Evolutionary conservation across 2,329 filamentous ascomycete species (phyloP).

Genomic region (Colletotrichum sp.): DNA sequence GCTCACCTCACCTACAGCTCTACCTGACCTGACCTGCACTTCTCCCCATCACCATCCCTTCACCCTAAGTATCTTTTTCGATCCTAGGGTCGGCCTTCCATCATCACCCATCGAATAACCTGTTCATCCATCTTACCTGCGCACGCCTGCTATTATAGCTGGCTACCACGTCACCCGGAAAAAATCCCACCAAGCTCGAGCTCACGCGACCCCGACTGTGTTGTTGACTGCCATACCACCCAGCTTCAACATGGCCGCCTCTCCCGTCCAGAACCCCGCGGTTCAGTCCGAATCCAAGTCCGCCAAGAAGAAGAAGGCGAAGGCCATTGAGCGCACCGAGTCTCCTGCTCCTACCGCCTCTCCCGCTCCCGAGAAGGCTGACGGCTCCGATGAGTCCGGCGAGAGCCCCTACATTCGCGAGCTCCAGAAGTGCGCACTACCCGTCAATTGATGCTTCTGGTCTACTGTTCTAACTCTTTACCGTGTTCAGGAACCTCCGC

Average conservation of each 20-base stretch:
- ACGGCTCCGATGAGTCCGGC: conserved; percentile 62
- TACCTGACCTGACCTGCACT: not conserved
- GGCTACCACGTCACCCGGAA: conserved; percentile 9
- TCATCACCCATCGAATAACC: not conserved
- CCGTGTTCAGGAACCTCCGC: conserved; percentile 75
- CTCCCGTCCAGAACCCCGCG: conserved; percentile 66
- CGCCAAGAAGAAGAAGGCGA: conserved; percentile 70
- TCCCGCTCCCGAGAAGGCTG: conserved; percentile 53
- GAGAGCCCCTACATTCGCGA: conserved; percentile 88
- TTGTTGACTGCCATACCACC: conserved; percentile 1
- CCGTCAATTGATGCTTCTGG: not conserved
- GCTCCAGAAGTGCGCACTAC: conserved; percentile 77
- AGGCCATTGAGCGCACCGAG: conserved; percentile 58
- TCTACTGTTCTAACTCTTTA: conserved; percentile 5
- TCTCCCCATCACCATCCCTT: not conserved
- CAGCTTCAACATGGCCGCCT: conserved; percentile 62
- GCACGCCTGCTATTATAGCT: not conserved
- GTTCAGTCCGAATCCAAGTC: conserved; percentile 68
- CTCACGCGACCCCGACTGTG: conserved; percentile 11
- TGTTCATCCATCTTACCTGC: conserved; percentile 1
- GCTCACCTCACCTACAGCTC: not conserved
- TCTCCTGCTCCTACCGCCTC: conserved; percentile 59
- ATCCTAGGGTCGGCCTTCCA: conserved; percentile 2
- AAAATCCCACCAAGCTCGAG: not conserved
- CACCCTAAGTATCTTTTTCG: not conserved